Evolutionary conservation across 2,329 filamentous ascomycete species (phyloP).

Genomic region (Arthrinium puccinioides): DNA sequence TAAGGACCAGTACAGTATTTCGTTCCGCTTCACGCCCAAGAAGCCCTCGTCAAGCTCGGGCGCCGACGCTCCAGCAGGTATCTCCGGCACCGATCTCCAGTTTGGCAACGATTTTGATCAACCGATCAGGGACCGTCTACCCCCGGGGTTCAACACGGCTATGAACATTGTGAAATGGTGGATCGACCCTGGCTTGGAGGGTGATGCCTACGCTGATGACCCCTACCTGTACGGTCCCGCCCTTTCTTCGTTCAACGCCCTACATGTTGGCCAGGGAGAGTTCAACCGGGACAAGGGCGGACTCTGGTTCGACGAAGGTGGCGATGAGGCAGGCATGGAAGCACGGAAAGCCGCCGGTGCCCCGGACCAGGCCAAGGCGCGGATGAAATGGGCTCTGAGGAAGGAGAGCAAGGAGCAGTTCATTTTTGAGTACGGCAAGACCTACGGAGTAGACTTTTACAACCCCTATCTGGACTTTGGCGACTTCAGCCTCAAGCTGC

Average conservation of each 20-base stretch:
- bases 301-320: constrained; percentile 59
- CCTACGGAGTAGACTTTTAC: constrained; percentile 63
- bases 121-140: constrained; percentile 78
- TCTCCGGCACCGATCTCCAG: constrained; percentile 67
- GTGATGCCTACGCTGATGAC: constrained; percentile 79
- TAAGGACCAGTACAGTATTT: constrained; percentile 78
- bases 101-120: constrained; percentile 96
- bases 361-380: constrained; percentile 42
- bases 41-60: constrained; percentile 12
- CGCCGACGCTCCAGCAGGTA: constrained; percentile 25
- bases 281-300: constrained; percentile 41
- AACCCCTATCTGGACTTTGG: constrained; percentile 87
- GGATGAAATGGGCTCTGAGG: constrained; percentile 53
- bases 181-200: constrained; percentile 85
- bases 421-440: constrained; percentile 46
- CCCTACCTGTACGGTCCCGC: constrained; percentile 83
- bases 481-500: constrained; percentile 63
- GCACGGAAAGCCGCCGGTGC: constrained; percentile 38
- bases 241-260: constrained; percentile 69
- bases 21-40: constrained; percentile 72
- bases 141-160: constrained; percentile 78
- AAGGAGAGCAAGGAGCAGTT: constrained; percentile 41
- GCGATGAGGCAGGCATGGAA: constrained; percentile 46
- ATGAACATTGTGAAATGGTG: constrained; percentile 83
- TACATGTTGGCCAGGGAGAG: constrained; percentile 56